phyloP scores from a whole-genome alignment of 2,329 filamentous ascomycete genomes.

The Venturia oleaginea region DNA sequence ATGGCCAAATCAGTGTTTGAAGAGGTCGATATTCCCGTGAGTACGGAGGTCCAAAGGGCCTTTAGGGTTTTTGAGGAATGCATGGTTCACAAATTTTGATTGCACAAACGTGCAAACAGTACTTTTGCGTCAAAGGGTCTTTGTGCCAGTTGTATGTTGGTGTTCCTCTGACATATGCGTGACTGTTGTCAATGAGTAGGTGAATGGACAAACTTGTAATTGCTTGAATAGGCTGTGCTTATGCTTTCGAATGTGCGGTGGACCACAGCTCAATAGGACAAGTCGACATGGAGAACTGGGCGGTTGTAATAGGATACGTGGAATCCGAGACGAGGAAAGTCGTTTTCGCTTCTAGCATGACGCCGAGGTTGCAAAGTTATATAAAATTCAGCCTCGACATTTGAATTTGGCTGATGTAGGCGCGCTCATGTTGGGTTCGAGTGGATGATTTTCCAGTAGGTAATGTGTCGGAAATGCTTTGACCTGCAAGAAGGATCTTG shows the following conservation, averaged over 20 bases:
- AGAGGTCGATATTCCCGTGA: background rate
- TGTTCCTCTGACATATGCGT: background rate
- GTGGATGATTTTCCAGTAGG: background rate
- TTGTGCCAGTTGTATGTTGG: background rate
- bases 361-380: background rate
- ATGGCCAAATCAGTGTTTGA: background rate
- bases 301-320: background rate
- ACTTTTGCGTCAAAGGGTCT: background rate
- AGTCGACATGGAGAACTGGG: background rate
- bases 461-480: background rate
- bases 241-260: background rate
- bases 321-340: background rate
- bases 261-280: background rate
- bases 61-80: background rate
- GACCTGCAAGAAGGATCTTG: background rate
- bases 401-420: background rate
- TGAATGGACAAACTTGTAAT: background rate
- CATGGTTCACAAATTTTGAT: background rate
- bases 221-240: background rate
- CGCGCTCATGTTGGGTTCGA: background rate
- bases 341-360: background rate
- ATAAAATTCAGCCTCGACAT: background rate
- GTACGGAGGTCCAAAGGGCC: background rate
- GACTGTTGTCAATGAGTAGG: background rate
- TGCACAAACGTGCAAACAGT: background rate